Conservation (phyloP, 345 rosid genomes). For the Streptanthus diversifolius region DNA sequence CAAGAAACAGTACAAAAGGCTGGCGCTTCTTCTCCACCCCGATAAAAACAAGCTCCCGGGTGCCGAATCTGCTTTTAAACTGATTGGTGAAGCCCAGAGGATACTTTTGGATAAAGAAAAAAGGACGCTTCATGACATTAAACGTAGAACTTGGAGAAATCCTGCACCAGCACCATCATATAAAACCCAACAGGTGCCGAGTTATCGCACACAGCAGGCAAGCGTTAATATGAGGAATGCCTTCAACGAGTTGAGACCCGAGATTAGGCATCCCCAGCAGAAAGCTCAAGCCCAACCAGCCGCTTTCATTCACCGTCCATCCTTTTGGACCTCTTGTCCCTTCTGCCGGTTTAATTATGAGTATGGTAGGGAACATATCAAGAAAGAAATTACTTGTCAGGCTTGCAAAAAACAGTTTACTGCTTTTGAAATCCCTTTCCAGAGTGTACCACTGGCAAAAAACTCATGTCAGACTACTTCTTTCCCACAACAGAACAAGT, state of each 20-base stretch:
- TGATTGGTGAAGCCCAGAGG: conserved; percentile 89
- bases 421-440: conserved; percentile 48
- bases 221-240: conserved; percentile 19
- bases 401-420: conserved; percentile 49
- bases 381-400: conserved; percentile 46
- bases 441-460: conserved; percentile 32
- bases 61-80: conserved; percentile 90
- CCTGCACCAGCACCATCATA: conserved; percentile 29
- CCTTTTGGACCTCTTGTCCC: conserved; percentile 79
- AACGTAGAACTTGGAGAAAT: conserved; percentile 34
- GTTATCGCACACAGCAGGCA: conserved; percentile 25
- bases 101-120: conserved; percentile 66
- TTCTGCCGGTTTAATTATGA: conserved; percentile 50
- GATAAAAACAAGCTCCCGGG: conserved; percentile 93
- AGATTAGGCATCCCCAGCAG: conserved; percentile 37
- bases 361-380: conserved; percentile 40
- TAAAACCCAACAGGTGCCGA: conserved; percentile 40
- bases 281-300: conserved; percentile 43
- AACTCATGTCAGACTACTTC: conserved; percentile 33
- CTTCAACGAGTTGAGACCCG: conserved; percentile 34
- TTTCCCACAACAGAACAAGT: conserved; percentile 42
- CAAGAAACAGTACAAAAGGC: conserved; percentile 83
- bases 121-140: conserved; percentile 54
- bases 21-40: conserved; percentile 89
- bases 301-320: conserved; percentile 31